Conservation (phyloP, 1,284 basidiomycete genomes). For the Pseudozyma sp. region DNA sequence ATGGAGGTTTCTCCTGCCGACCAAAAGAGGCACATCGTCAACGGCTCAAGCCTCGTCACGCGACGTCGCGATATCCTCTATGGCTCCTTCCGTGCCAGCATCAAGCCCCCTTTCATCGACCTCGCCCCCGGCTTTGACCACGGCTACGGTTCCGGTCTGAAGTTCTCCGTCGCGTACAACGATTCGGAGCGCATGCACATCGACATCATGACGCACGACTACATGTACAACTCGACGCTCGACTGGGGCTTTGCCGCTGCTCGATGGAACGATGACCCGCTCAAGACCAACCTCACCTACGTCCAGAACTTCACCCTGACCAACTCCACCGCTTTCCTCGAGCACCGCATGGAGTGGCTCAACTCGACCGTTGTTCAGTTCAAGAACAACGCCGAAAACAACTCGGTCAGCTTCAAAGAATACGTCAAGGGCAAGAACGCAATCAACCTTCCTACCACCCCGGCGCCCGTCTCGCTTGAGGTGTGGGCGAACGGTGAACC, state of each 20-base stretch:
- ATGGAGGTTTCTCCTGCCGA: constrained; percentile 49
- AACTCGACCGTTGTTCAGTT: constrained; percentile 44
- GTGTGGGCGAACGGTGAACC: constrained; percentile 56
- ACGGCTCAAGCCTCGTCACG: constrained; percentile 48
- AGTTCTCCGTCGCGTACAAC: constrained; percentile 48
- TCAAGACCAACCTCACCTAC: constrained; percentile 43
- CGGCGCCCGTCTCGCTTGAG: constrained; percentile 49
- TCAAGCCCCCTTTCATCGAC: constrained; percentile 48
- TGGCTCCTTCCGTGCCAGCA: constrained; percentile 53
- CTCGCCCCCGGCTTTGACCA: constrained; percentile 16
- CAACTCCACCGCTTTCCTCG: constrained; percentile 33
- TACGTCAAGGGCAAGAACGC: constrained; percentile 32
- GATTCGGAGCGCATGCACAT: constrained; percentile 40
- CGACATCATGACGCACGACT: constrained; percentile 44
- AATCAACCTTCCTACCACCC: constrained; percentile 51
- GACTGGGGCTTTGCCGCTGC: constrained; percentile 50
- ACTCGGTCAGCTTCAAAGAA: constrained; percentile 30
- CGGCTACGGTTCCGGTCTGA: constrained; percentile 44
- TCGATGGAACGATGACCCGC: constrained; percentile 37
- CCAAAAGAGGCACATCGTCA: constrained; percentile 43
- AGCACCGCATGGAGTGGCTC: constrained; percentile 62
- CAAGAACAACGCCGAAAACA: constrained; percentile 46
- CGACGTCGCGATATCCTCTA: constrained; percentile 60
- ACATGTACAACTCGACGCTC: constrained; percentile 51
- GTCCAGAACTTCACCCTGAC: constrained; percentile 46